Conservation (phyloP, 2,329 filamentous ascomycete genomes). For the Raffaelea albimanens region DNA sequence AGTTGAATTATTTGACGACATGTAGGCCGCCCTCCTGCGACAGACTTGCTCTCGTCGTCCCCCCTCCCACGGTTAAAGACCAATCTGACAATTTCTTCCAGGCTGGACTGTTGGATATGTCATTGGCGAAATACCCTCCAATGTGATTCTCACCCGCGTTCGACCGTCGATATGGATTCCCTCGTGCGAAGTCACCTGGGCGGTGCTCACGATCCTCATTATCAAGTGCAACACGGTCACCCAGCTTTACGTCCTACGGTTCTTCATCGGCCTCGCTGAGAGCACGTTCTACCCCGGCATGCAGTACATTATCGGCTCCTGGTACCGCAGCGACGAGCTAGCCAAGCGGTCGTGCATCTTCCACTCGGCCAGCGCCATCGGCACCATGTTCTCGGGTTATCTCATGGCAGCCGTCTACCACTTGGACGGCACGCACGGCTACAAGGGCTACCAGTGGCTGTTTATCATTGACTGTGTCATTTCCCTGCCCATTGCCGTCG, state of each 20-base stretch:
- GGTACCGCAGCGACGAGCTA: constrained; percentile 33
- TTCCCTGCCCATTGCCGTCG: constrained; percentile 43
- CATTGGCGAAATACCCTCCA: constrained; percentile 26
- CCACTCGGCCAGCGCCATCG: constrained; percentile 39
- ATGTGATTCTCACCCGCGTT: constrained; percentile 28
- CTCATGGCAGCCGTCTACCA: constrained; percentile 45
- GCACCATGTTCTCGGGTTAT: constrained; percentile 48
- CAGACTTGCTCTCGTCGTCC: no score
- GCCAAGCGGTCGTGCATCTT: constrained; percentile 42
- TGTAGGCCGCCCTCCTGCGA: background rate
- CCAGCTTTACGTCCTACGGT: constrained; percentile 31
- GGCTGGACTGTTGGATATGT: constrained; percentile 28
- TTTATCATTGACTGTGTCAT: constrained; percentile 51
- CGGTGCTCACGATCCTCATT: constrained; percentile 23
- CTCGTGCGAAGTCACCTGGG: constrained; percentile 27
- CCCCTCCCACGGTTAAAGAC: no score
- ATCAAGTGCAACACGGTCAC: constrained; percentile 20
- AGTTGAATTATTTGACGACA: constrained; percentile 25
- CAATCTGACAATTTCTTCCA: no score
- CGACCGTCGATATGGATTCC: constrained; percentile 34
- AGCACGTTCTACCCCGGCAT: constrained; percentile 29
- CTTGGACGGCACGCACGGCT: constrained; percentile 41
- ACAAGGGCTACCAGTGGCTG: constrained; percentile 47
- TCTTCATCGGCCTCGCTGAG: constrained; percentile 33
- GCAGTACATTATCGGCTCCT: constrained; percentile 33